phyloP scores from a whole-genome alignment of 257 asterid species.

The Solanum chiquidenum region DNA sequence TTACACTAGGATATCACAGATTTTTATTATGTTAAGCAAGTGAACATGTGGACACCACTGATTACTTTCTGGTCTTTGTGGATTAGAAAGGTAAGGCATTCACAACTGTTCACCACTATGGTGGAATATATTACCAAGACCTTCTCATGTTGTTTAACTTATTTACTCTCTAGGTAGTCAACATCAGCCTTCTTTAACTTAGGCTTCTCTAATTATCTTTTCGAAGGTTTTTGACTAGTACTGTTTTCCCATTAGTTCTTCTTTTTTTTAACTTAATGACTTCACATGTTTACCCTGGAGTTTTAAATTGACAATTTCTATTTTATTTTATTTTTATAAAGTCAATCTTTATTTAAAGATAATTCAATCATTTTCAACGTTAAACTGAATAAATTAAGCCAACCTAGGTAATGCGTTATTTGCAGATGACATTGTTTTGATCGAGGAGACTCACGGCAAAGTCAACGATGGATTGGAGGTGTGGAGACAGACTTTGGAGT shows the following conservation, averaged over 20 bases:
- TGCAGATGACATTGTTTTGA: background rate
- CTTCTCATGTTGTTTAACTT: background rate
- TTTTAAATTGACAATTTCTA: background rate
- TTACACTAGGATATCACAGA: background rate
- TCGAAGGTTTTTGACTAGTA: background rate
- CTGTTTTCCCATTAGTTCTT: background rate
- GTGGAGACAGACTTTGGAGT: background rate
- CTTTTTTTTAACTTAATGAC: background rate
- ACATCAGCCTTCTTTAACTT: background rate
- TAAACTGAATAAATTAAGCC: background rate
- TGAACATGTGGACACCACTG: background rate
- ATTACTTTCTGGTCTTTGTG: background rate
- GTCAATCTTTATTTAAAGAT: background rate
- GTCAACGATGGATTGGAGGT: background rate
- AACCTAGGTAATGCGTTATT: background rate
- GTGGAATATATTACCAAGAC: background rate
- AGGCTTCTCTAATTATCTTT: background rate
- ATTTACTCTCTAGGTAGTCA: background rate
- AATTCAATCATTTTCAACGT: background rate
- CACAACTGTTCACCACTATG: background rate
- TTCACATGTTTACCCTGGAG: background rate
- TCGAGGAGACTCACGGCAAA: background rate
- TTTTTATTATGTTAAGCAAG: background rate
- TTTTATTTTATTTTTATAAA: background rate
- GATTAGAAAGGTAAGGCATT: background rate